These are phyloP conservation scores for Planoprotostelium fungivorum DNA, from an alignment of 78 protist species.

Conservation along the genomic window DNA sequence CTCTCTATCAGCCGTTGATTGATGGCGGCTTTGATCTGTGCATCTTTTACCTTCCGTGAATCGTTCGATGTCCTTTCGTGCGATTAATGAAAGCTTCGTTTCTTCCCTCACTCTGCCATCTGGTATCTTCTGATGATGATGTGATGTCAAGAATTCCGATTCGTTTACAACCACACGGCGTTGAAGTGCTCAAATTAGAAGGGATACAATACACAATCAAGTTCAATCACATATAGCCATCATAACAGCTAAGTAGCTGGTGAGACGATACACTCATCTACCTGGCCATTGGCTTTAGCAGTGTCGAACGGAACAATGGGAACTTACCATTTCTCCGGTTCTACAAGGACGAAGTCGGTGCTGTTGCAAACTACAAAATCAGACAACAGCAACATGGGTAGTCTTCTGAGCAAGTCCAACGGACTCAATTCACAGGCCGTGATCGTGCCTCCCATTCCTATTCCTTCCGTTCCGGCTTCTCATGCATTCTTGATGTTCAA, in stretches of 20 bases:
- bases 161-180: neutral
- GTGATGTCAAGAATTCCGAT: neutral
- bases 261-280: too few relatives aligned
- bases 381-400: neutral
- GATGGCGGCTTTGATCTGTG: neutral
- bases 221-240: neutral
- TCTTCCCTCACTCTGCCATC: neutral
- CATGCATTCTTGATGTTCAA: neutral
- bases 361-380: neutral
- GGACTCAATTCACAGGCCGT: neutral
- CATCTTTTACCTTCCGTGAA: neutral
- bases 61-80: neutral
- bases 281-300: too few relatives aligned
- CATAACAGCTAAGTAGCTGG: neutral
- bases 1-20: neutral
- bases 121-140: too few relatives aligned
- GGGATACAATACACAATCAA: neutral
- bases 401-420: neutral
- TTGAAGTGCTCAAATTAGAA: neutral
- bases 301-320: too few relatives aligned
- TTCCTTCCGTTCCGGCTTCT: neutral
- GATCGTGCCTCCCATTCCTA: neutral
- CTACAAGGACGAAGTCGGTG: neutral
- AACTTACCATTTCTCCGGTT: neutral
- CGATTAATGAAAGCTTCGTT: neutral